Percentiles rank a stretch among this genome's conserved stretches.
Evolutionary conservation across 2,329 filamentous ascomycete species (phyloP).

Genomic region (Hypoxylon sp.): DNA sequence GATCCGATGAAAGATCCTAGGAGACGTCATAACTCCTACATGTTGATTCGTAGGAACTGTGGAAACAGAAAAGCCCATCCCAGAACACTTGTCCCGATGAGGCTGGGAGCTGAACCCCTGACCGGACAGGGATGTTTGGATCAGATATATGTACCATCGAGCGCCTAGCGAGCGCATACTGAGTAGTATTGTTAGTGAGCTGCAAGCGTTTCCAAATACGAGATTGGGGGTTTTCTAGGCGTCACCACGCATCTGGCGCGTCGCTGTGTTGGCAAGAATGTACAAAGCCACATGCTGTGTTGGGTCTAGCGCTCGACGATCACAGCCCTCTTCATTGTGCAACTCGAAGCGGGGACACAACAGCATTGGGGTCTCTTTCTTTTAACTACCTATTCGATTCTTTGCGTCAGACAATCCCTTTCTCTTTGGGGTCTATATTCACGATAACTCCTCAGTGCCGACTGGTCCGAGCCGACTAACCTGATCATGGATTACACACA

Average conservation of each 20-base stretch:
- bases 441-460: conserved; percentile 35
- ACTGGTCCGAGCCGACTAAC: conserved; percentile 21
- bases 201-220: conserved; percentile 39
- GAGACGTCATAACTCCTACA: conserved; percentile 40
- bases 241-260: conserved; percentile 39
- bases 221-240: conserved; percentile 32
- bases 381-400: conserved; percentile 28
- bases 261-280: conserved; percentile 42
- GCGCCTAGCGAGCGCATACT: conserved; percentile 35
- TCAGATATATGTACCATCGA: conserved; percentile 35
- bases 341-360: conserved; percentile 30
- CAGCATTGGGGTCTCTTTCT: conserved; percentile 20
- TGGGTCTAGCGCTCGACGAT: conserved; percentile 42
- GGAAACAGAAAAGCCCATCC: conserved; percentile 30
- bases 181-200: conserved; percentile 12
- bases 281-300: conserved; percentile 44
- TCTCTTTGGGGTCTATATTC: conserved; percentile 22
- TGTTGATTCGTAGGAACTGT: conserved; percentile 40
- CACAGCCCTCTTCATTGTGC: conserved; percentile 35
- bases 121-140: conserved; percentile 26
- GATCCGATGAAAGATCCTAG: conserved; percentile 37
- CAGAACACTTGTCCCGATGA: conserved; percentile 41
- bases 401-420: conserved; percentile 43
- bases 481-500: conserved; percentile 19
- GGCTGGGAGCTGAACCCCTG: conserved; percentile 45